Evolutionary conservation across 441 rosid genomes (phyloP).

Genomic region (Daphne laureola): DNA sequence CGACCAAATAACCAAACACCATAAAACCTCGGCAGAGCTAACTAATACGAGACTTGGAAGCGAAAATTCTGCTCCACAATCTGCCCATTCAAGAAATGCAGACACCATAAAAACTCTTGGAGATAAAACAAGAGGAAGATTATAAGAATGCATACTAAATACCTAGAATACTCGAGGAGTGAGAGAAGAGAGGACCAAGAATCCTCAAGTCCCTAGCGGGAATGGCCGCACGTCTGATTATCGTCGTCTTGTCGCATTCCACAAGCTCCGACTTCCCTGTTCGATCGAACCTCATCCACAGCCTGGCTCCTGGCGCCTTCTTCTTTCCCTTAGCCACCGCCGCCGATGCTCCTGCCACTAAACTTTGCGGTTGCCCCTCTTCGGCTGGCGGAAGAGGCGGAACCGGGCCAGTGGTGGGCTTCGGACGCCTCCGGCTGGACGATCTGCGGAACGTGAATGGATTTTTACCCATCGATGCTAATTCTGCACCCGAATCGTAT

Average conservation of each 20-base stretch:
- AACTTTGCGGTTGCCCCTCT: constrained; percentile 5
- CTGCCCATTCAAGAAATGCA: no score
- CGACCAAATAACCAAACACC: no score
- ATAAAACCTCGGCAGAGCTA: no score
- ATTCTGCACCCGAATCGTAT: neutral
- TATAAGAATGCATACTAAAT: neutral
- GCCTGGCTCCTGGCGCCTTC: constrained; percentile 67
- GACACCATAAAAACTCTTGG: no score
- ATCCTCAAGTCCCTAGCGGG: constrained; percentile 95
- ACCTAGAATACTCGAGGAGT: constrained; percentile 92
- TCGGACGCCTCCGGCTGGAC: constrained; percentile 40
- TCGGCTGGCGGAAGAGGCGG: constrained; percentile 13
- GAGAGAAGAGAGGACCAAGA: constrained; percentile 88
- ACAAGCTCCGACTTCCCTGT: constrained; percentile 72
- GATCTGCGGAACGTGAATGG: constrained; percentile 39
- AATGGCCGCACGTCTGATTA: constrained; percentile 64
- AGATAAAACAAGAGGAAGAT: no score
- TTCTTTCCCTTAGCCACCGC: constrained; percentile 53
- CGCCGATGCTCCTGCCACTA: constrained; percentile 20
- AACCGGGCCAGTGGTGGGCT: constrained; percentile 14
- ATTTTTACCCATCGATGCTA: constrained; percentile 46
- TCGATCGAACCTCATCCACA: constrained; percentile 86
- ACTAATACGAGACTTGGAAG: no score
- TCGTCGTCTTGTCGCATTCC: constrained; percentile 80
- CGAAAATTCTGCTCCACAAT: no score